These are phyloP conservation scores for Cadophora luteo-olivacea DNA, from an alignment of 2,329 filamentous ascomycete species.

Conservation along the genomic window DNA sequence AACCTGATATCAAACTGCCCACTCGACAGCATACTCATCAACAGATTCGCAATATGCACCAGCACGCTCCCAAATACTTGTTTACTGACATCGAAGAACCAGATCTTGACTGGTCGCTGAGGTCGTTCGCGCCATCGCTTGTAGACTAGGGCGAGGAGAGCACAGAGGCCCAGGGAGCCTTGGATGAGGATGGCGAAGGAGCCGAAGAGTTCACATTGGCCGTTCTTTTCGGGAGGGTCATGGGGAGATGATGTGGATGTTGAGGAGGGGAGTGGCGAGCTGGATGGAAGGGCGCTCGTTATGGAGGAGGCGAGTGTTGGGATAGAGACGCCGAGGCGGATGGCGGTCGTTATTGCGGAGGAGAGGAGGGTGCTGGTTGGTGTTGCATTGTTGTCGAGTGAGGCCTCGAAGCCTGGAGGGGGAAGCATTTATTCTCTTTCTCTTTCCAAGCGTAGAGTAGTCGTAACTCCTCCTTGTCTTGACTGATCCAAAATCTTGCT, in stretches of 20 bases:
- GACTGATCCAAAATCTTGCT: neutral
- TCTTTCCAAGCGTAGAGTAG: neutral
- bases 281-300: neutral
- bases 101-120: slow-evolving; percentile 91
- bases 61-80: slow-evolving; percentile 94
- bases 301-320: slow-evolving; percentile 42
- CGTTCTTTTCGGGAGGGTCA: slow-evolving; percentile 51
- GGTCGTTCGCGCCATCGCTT: slow-evolving; percentile 93
- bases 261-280: neutral
- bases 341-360: slow-evolving; percentile 36
- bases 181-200: slow-evolving; percentile 92
- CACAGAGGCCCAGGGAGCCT: slow-evolving; percentile 81
- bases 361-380: slow-evolving; percentile 34
- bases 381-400: slow-evolving; percentile 36
- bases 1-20: slow-evolving; percentile 77
- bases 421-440: slow-evolving; percentile 37
- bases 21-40: slow-evolving; percentile 95
- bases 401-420: slow-evolving; percentile 42
- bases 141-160: slow-evolving; percentile 85
- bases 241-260: slow-evolving; percentile 9
- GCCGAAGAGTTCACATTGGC: slow-evolving; percentile 87
- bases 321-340: slow-evolving; percentile 39
- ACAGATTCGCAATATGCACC: slow-evolving; percentile 89
- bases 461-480: too few relatives aligned
- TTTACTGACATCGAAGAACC: slow-evolving; percentile 97